Percentiles rank a stretch among this genome's conserved stretches.
Conservation (phyloP, 768 basidiomycete genomes). For the Boletus patriciae region DNA sequence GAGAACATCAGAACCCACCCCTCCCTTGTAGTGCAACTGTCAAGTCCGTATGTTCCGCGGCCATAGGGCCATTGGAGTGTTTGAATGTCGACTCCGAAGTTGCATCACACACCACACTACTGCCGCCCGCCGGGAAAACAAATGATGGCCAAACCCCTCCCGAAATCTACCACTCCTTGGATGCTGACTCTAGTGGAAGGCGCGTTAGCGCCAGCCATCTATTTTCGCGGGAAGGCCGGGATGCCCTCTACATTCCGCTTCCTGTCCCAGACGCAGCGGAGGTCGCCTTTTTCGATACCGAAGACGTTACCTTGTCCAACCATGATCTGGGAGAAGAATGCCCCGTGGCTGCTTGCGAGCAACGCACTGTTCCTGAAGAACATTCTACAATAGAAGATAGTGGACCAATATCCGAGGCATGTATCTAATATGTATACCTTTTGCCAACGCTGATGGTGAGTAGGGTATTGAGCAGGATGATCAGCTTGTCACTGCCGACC, state of each 20-base stretch:
- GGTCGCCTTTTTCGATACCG: constrained; percentile 16
- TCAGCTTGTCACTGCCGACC: not conserved
- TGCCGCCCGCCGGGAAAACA: not conserved
- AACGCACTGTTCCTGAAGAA: not conserved
- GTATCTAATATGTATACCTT: not conserved
- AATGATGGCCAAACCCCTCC: not conserved
- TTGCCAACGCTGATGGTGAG: not conserved
- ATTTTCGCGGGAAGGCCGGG: constrained; percentile 1
- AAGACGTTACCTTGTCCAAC: not conserved
- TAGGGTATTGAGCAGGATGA: constrained; percentile 1
- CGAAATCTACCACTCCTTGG: not conserved
- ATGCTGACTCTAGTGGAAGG: not conserved
- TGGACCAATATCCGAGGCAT: constrained; percentile 2
- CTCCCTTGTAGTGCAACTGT: not conserved
- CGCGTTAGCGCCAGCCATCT: not conserved
- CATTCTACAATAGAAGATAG: not conserved
- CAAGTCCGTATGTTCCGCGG: not conserved
- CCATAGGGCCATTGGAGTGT: not conserved
- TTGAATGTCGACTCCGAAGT: not conserved
- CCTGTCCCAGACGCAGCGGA: constrained; percentile 18
- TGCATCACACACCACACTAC: not conserved
- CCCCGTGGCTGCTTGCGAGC: not conserved
- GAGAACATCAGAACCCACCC: not conserved
- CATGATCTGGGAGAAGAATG: not conserved
- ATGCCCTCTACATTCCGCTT: constrained; percentile 11